Base-by-base conservation (phyloP, 306 rosid species). In the Benincasa hispida region DNA sequence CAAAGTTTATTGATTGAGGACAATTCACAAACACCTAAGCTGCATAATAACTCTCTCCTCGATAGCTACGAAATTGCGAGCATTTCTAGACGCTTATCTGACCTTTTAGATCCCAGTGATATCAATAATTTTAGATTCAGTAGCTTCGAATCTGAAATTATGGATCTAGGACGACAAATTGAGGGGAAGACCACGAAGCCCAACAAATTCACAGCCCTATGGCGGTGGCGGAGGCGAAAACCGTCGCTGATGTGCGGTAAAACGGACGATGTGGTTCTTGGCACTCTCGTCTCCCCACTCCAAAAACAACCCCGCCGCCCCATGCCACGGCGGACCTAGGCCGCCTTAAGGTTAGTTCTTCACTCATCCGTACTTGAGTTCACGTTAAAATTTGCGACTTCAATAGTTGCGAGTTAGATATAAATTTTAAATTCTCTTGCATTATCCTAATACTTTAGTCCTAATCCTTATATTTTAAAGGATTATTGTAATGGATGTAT, bases 1-100 rank as follows among this genome's bases (percentile, higher is more conserved):
- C 22, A 37, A 41, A 67, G 24, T 78, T 51, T 35, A 73, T 61
- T 28, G 59, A 14, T 34, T 11, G 3, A 27, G 41, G 67, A 35
- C 28, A 41, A 51, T n/a, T 59, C 39, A 1, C 55, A 57, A 72
- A 24, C 61, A 39, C 78, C 62, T 28, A 62, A 32, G 4, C 13
- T 22, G 50, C 47, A 41, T 7, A 65, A 28, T 5, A 65, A 41
- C 5, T 50, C 92, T 24, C 97, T 93, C 34, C 88, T 91, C 73
- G 97, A 93, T 45, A 67, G 74, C 5, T 89, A 82, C 25, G 97
- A 93, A 77, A 83, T 91, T 4, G 84, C 83, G 50, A 80, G 90
- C 17, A 91, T 89, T 74, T 81, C 91, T n/a, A 69, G 77, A 79
- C 83, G 75, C 19, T 55, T 93, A 19, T 83, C 84, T 54, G 68